A percentile compares a stretch with the other conserved stretches of the same genome.
Conservation (phyloP, 2,329 filamentous ascomycete genomes). For the Penicillium carneum region DNA sequence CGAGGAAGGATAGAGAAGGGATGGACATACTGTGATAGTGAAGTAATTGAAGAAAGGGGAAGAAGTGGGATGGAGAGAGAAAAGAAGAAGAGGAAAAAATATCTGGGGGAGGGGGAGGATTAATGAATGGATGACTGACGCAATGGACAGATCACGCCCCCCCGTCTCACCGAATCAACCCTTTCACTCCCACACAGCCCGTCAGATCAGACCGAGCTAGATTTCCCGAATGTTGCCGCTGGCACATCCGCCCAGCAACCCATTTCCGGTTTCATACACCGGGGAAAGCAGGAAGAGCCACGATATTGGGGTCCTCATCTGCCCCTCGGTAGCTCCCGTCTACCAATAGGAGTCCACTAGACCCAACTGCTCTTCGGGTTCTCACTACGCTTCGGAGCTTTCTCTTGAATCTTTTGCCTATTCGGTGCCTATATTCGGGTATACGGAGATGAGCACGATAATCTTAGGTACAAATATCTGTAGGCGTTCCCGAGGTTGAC, state of each 20-base stretch:
- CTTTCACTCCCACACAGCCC: slow-evolving; percentile 25
- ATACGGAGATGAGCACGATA: slow-evolving; percentile 20
- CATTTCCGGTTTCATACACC: slow-evolving; percentile 54
- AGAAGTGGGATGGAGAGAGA: slow-evolving; percentile 18
- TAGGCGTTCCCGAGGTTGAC: slow-evolving; percentile 12
- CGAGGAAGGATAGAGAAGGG: not conserved
- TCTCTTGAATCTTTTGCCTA: slow-evolving; percentile 44
- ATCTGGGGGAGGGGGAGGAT: slow-evolving; percentile 40
- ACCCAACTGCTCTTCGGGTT: slow-evolving; percentile 32
- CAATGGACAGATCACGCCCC: slow-evolving; percentile 39
- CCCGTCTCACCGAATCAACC: slow-evolving; percentile 39
- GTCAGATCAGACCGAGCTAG: slow-evolving; percentile 18
- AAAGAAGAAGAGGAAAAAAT: slow-evolving; percentile 28
- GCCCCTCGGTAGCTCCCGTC: slow-evolving; percentile 41
- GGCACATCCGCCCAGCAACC: slow-evolving; percentile 37
- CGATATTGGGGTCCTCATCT: slow-evolving; percentile 39
- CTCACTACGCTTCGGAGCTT: slow-evolving; percentile 33
- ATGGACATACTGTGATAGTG: slow-evolving; percentile 24
- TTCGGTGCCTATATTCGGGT: slow-evolving; percentile 31
- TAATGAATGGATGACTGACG: slow-evolving; percentile 46
- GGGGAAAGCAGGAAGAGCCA: slow-evolving; percentile 53
- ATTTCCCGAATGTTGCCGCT: slow-evolving; percentile 45
- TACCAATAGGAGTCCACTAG: slow-evolving; percentile 40
- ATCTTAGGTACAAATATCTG: slow-evolving; percentile 2
- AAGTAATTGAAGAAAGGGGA: slow-evolving; percentile 11